These are phyloP conservation scores for Curvularia spicifera DNA, from an alignment of 2,329 filamentous ascomycete species.

Conservation along the genomic window DNA sequence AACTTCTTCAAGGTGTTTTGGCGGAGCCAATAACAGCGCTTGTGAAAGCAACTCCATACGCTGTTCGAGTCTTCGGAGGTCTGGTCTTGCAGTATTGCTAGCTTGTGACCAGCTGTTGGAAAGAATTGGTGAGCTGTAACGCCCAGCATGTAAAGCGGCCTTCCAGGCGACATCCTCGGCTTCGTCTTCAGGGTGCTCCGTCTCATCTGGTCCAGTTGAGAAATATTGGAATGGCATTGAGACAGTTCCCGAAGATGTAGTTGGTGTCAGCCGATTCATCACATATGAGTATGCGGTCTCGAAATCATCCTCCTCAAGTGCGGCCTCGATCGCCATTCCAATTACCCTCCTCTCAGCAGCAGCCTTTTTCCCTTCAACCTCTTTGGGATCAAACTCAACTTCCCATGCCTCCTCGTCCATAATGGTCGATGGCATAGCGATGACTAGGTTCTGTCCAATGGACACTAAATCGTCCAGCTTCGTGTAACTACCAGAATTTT, in stretches of 20 bases:
- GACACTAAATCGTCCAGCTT: slow-evolving; percentile 74
- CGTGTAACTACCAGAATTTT: slow-evolving; percentile 76
- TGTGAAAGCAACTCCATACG: slow-evolving; percentile 80
- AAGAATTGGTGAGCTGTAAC: slow-evolving; percentile 61
- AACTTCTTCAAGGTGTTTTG: slow-evolving; percentile 73
- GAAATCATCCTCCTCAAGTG: slow-evolving; percentile 78
- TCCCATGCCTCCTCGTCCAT: slow-evolving; percentile 60
- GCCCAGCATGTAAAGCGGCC: slow-evolving; percentile 78
- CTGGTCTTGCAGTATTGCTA: slow-evolving; percentile 58
- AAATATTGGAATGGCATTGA: slow-evolving; percentile 33
- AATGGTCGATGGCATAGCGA: slow-evolving; percentile 43
- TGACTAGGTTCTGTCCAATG: slow-evolving; percentile 70
- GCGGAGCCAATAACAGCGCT: slow-evolving; percentile 75
- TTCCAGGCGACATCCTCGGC: slow-evolving; percentile 77
- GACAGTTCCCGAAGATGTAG: slow-evolving; percentile 30
- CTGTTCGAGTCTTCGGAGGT: slow-evolving; percentile 75
- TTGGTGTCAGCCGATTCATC: slow-evolving; percentile 68
- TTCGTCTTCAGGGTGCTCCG: slow-evolving; percentile 30
- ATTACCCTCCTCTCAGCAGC: slow-evolving; percentile 70
- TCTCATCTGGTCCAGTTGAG: slow-evolving; percentile 36
- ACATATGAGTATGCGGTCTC: slow-evolving; percentile 88
- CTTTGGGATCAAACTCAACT: slow-evolving; percentile 22
- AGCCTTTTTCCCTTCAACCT: slow-evolving; percentile 42
- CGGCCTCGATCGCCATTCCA: slow-evolving; percentile 80
- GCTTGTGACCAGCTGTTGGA: slow-evolving; percentile 48